Evolutionary conservation across 2,329 filamentous ascomycete species (phyloP), one percentile per base, ranked within the genome.

Genomic region (Volutella citrinella): DNA sequence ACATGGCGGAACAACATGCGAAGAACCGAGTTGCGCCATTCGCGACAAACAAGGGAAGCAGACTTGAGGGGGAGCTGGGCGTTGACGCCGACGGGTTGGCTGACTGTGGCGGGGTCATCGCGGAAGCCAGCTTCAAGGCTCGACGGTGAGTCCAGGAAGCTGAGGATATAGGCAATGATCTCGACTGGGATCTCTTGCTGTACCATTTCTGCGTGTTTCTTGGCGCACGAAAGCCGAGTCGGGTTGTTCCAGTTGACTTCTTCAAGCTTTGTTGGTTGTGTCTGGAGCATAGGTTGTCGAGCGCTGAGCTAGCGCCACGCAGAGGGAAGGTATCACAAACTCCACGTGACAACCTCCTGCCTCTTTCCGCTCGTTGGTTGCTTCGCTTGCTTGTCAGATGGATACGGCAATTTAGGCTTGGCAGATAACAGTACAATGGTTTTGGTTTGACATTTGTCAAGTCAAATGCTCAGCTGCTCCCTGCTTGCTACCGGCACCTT

Each of bases 1-100:
- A 67, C 61, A 55, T 82, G 65, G 21, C 68, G 68, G 61, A 84
- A 87, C 5, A 87, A 70, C 1, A 63, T 33, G 1, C 74, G 77
- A 7, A 78, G 61, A 1, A 65, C 61, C 9, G 75, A 61, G 13
- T 61, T 56, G 24, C 74, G 71, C 67, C 81, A 78, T 25, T 63
- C 56, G 18, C 59, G 70, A 20, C 69, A 78, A 10, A 79, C 70
- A 6, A 65, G 52, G 2, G 80, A 79, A 2, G 72, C 49, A 27
- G 64, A 59, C 56, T 86, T 86, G 25, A 85, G 62, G n/a, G 61
- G 51, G 39, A 17, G 35, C n/a, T 18, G 27, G 14, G 9, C 26
- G 23, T 4, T 38, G 27, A 13, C 49, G 7, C 49, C 52, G 17
- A 49, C 44, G 23, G 43, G 38, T 56, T 57, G 49, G 49, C 38